Evolutionary conservation across 352 stramenopile genomes (phyloP).

Genomic region (Thalassiosira oceanica): DNA sequence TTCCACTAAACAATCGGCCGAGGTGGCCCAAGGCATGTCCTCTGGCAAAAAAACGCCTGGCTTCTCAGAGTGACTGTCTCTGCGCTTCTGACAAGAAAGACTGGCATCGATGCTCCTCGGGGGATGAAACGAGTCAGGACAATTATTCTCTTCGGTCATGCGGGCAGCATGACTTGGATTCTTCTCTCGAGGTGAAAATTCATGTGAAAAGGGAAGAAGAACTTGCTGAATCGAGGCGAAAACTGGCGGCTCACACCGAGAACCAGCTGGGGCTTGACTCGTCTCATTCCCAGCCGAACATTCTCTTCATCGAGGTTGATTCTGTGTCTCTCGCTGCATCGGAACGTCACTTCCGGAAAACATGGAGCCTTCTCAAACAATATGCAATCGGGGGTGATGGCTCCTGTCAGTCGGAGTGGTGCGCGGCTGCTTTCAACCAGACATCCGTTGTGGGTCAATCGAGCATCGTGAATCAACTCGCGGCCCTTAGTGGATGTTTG

Average conservation of each 20-base stretch:
- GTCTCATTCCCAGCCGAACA: conserved; percentile 18
- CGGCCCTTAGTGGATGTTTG: conserved; percentile 45
- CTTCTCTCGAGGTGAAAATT: conserved; percentile 38
- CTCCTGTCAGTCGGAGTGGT: conserved; percentile 34
- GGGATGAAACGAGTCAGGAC: conserved; percentile 1
- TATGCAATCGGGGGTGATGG: conserved; percentile 33
- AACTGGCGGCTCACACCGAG: conserved; percentile 2
- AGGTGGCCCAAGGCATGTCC: conserved; percentile 7
- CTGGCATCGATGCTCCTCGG: conserved; percentile 38
- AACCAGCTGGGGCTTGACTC: conserved; percentile 6
- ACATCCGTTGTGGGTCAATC: conserved; percentile 51
- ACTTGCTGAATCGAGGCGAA: conserved; percentile 10
- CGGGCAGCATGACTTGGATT: conserved; percentile 25
- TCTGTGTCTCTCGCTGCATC: conserved; percentile 45
- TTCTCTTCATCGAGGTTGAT: conserved; percentile 61
- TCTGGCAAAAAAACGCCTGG: conserved; percentile 7
- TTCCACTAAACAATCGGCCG: conserved; percentile 35
- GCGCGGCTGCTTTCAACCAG: conserved; percentile 43
- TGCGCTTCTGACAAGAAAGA: conserved; percentile 28
- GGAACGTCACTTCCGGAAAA: conserved; percentile 57
- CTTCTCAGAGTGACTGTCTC: conserved; percentile 12
- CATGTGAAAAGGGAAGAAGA: conserved; percentile 28
- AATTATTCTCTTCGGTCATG: conserved; percentile 34
- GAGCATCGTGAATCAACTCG: conserved; percentile 59
- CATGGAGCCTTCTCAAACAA: conserved; percentile 39